Evolutionary conservation across 805 yeast genomes (phyloP).

Genomic region (Pichia exigua): DNA sequence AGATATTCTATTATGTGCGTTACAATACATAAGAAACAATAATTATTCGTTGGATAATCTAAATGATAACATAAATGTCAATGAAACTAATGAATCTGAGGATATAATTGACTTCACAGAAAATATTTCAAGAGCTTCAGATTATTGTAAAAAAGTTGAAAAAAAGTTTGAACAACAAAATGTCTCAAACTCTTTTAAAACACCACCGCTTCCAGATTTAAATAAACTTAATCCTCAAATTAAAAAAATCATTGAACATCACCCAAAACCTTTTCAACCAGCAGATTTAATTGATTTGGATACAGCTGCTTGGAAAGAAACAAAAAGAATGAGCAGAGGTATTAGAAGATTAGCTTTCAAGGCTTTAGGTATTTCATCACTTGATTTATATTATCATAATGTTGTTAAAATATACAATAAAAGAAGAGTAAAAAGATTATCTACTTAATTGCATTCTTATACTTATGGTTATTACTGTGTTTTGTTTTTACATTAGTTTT

Average conservation of each 20-base stretch:
- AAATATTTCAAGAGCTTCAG: background rate
- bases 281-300: slow-evolving; percentile 38
- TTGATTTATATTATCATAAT: slow-evolving; percentile 45
- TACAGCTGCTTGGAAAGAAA: slow-evolving; percentile 33
- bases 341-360: slow-evolving; percentile 39
- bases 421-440: slow-evolving; percentile 18
- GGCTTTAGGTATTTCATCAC: slow-evolving; percentile 44
- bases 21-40: slow-evolving; percentile 8
- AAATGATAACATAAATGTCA: background rate
- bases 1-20: slow-evolving; percentile 13
- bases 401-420: slow-evolving; percentile 32
- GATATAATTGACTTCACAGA: background rate
- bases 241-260: slow-evolving; percentile 20
- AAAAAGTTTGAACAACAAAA: slow-evolving; percentile 6
- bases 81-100: slow-evolving; percentile 6
- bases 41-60: slow-evolving; percentile 3
- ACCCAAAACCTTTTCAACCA: slow-evolving; percentile 32
- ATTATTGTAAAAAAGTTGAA: background rate
- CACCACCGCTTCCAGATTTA: slow-evolving; percentile 24
- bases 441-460: background rate
- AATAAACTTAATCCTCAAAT: slow-evolving; percentile 18
- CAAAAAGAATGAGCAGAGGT: slow-evolving; percentile 24
- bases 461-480: too few species aligned
- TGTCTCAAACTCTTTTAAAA: slow-evolving; percentile 11
- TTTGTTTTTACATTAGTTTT: background rate